Conservation (phyloP, 1,139 yeast genomes). For the Sugiyamaella xylanicola region DNA sequence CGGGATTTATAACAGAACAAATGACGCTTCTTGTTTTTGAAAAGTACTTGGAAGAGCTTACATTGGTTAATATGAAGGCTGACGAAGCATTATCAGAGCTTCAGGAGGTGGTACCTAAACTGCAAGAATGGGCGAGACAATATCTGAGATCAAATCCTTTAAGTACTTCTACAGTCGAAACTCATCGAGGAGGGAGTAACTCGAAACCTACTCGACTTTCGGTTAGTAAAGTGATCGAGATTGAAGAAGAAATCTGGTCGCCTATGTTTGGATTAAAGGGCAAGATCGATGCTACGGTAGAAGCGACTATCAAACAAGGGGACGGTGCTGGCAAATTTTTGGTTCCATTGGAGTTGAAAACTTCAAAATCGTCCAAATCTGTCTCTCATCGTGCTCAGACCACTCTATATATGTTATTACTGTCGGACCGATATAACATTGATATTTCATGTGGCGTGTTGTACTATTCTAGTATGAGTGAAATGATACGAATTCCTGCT, state of each 20-base stretch:
- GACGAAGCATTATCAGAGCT: conserved; percentile 53
- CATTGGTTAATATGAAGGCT: conserved; percentile 56
- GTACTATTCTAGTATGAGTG: conserved; percentile 68
- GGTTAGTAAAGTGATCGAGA: conserved; percentile 68
- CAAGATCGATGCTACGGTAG: conserved; percentile 82
- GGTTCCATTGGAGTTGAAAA: conserved; percentile 86
- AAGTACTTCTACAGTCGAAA: conserved; percentile 30
- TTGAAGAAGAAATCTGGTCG: conserved; percentile 91
- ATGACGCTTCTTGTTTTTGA: conserved; percentile 51
- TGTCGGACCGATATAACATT: conserved; percentile 76
- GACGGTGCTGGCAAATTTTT: conserved; percentile 49
- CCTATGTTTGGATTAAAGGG: conserved; percentile 93
- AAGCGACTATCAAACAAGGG: conserved; percentile 49
- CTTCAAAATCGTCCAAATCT: conserved; percentile 62
- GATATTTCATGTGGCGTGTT: conserved; percentile 67
- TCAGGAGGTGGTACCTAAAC: conserved; percentile 55
- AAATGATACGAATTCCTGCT: conserved; percentile 50
- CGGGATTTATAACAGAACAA: conserved; percentile 49
- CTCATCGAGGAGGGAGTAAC: conserved; percentile 32
- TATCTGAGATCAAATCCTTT: conserved; percentile 44
- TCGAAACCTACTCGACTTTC: conserved; percentile 35
- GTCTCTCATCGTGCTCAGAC: conserved; percentile 85
- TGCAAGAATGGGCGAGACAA: conserved; percentile 63
- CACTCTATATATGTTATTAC: conserved; percentile 74
- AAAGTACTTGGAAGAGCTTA: conserved; percentile 53